Conservation (phyloP, 352 stramenopile species). For the Saprolegnia diclina region DNA sequence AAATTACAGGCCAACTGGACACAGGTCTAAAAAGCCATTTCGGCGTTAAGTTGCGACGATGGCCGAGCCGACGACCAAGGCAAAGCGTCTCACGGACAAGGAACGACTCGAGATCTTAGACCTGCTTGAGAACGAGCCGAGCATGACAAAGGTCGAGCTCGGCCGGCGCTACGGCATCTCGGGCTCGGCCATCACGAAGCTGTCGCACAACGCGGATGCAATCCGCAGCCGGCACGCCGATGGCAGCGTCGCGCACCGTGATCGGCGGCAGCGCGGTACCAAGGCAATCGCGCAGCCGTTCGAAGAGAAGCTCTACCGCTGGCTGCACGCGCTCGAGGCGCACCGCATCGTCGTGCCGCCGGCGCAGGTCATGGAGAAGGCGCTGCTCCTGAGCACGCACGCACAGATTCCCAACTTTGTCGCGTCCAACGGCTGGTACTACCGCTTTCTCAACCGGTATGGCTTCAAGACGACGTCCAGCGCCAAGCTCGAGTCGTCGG, state of each 20-base stretch:
- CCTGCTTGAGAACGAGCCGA: slow-evolving; percentile 48
- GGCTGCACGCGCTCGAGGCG: slow-evolving; percentile 48
- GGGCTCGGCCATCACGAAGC: slow-evolving; percentile 67
- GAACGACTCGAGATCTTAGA: slow-evolving; percentile 75
- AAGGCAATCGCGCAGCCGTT: slow-evolving; percentile 54
- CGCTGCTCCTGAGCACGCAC: slow-evolving; percentile 32
- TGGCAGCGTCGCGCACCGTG: slow-evolving; percentile 40
- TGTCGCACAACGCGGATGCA: slow-evolving; percentile 62
- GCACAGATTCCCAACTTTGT: slow-evolving; percentile 43
- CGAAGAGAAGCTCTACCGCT: slow-evolving; percentile 50
- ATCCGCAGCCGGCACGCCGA: slow-evolving; percentile 64
- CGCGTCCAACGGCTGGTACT: slow-evolving; percentile 74
- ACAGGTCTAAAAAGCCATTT: neutral
- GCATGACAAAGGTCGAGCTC: slow-evolving; percentile 50
- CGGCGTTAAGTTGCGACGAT: neutral
- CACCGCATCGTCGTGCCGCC: slow-evolving; percentile 37
- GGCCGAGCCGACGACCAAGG: slow-evolving; percentile 17
- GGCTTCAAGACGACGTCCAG: slow-evolving; percentile 30
- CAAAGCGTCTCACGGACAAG: slow-evolving; percentile 60
- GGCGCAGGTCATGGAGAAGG: slow-evolving; percentile 42
- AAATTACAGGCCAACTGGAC: too few relatives aligned
- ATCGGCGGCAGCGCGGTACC: slow-evolving; percentile 53
- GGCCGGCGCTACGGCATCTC: slow-evolving; percentile 60
- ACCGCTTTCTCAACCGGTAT: slow-evolving; percentile 62
- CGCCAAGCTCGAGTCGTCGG: neutral